Evolutionary conservation across 768 basidiomycete genomes (phyloP), one percentile per base, ranked within the genome.

Genomic region (button mushroom (Agaricus bisporus)): DNA sequence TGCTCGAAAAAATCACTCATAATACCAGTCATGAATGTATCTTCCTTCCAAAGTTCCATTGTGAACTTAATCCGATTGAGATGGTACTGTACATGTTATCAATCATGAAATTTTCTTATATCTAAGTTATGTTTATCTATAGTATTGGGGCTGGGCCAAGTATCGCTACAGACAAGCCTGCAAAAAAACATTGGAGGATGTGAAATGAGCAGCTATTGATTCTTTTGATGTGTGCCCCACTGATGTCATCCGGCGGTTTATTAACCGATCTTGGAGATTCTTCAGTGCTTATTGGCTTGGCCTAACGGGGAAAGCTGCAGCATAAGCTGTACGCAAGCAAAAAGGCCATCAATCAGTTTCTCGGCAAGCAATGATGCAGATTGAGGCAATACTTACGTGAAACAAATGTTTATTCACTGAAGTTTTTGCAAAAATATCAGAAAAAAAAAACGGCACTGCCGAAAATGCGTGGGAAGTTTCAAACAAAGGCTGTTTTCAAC

Each of bases 81-180:
- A 72, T 73, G 69, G 69, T 69, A 56, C n/a, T 29, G 29, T 29
- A 29, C n/a, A 29, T 29, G 9, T 29, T 29, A 29, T 4, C 29
- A n/a, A n/a, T 29, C 9, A 29, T 5, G 29, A 56, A 52, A 64
- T 17, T 26, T 11, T 47, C 36, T 41, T 28, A 17, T 46, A 2
- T 37, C 25, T 9, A 46, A 28, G n/a, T 51, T 28, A n/a, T 29
- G 35, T 18, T 29, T 26, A 20, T 29, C 18, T 42, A 44, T 45
- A 68, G 64, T 69, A 71, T 41, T 72, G 70, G 68, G 68, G 69
- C 0, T 73, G 68, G 69, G 61, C 53, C 37, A 73, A 73, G 49
- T 73, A 70, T 49, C 49, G 61, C 0, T 73, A 71, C 56, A 42
- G 63, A 15, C 59, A 72, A 52, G 59, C 62, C 1, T 44, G 41